Base-by-base conservation (phyloP, 352 stramenopile genomes). In the Globisporangium cylindrosporum region DNA sequence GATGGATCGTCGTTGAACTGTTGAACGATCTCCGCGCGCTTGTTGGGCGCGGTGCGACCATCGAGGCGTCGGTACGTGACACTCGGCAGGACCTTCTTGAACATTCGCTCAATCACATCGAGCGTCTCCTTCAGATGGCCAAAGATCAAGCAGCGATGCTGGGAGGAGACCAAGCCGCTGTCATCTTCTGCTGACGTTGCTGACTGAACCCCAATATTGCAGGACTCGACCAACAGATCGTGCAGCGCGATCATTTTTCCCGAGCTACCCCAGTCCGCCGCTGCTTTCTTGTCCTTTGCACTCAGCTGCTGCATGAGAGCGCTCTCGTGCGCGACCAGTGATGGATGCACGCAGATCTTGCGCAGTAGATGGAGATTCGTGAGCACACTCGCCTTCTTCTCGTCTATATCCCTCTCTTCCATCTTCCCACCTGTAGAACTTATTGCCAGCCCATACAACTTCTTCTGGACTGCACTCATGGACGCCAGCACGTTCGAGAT, bases 71-170 rank as follows among this genome's bases (percentile, higher is more conserved):
- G 70, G 72, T 97, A 98, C 1, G 66, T 83, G 63, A 91, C 59
- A 79, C 29, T 48, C 56, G 90, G 74, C 70, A 97, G 76, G 75
- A 76, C 71, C 32, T 79, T 65, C 38, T 81, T 73, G 18, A 99
- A 67, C 80, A 97, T 91, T 62, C 89, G 70, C 76, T 99, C 91
- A 0, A 98, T 85, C 43, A 98, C 69, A 68, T 99, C 94, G 8
- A 99, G 73, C n/a, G 93, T 98, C 56, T 93, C 80, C 48, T 86
- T 91, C 53, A 98, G 86, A 55, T 99, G 96, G 18, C 90, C 92
- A 84, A 99, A 99, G 51, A 99, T 92, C 1, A 99, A 73, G 65
- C 91, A 98, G n/a, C 97, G 97, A 66, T 93, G 86, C 6, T 82
- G 87, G n/a, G 56, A 20, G 7, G 63, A 77, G 34, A 80, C 60